Base-by-base conservation (phyloP, 108 stramenopile species). In the Craspedostauros australis region DNA sequence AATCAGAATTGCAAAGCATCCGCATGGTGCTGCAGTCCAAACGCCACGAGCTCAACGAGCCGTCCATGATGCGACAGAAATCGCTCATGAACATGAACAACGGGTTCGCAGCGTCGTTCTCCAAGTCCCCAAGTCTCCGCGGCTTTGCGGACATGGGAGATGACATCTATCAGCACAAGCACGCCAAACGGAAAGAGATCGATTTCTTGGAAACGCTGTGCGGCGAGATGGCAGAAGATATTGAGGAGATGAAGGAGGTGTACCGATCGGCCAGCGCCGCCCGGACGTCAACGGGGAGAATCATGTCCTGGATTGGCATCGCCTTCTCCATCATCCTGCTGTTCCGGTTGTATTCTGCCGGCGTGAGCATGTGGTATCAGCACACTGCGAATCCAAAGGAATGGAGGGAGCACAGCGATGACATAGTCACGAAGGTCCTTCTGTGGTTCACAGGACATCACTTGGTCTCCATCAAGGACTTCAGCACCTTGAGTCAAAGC, bases 381-480 rank as follows among this genome's bases (percentile, higher is more conserved):
- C 34, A 38, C 56, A 32, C 33, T 36, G 18, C n/a, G 34, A 45
- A 18, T 37, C 37, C 3, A 48, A 54, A 6, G 58, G 27, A 50
- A 43, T 23, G 15, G 12, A 49, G 19, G 49, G 45, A 14, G 23
- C 33, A 2, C n/a, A 20, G 62, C 31, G 21, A 12, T 37, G 86
- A 88, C 60, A 68, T 77, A 5, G 60, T 88, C 3, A 84, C 86
- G 6, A 70, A 26, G 11, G 39, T 61, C 16, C 42, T 88, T 4
- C 50, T 82, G 9, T 84, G 77, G 78, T 63, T 84, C 46, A 58
- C 63, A 18, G 82, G 86, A n/a, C 80, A 77, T 46, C 30, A 80
- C 46, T 53, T 72, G 28, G 78, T 82, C 1, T 74, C 66, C 39
- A 54, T 46, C 8, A 39, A 76, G 20, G 73, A 84, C 5, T 79